phyloP scores from a whole-genome alignment of 495 filamentous ascomycete genomes.

The Jackrogersella multiformis region DNA sequence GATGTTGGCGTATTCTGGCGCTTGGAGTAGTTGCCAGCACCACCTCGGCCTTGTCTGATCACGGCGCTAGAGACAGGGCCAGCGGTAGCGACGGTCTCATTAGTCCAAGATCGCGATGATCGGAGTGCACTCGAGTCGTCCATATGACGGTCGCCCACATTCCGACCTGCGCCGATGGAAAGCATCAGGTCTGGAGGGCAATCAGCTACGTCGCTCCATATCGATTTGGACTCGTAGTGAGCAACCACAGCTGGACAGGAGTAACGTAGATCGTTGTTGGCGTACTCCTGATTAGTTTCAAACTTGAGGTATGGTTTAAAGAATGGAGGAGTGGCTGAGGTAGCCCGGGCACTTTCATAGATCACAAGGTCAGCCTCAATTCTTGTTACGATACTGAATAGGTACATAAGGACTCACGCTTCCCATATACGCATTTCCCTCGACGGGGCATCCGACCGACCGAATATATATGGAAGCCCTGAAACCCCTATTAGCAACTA shows the following conservation, averaged over 20 bases:
- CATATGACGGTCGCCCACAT: constrained; percentile 35
- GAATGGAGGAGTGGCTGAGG: constrained; percentile 58
- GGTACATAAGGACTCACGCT: constrained; percentile 53
- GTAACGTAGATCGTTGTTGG: constrained; percentile 57
- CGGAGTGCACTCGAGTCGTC: constrained; percentile 23
- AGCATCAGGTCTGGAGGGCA: constrained; percentile 58
- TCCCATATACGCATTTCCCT: constrained; percentile 63
- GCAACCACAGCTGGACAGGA: constrained; percentile 60
- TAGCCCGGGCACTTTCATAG: constrained; percentile 51
- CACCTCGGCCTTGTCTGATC: constrained; percentile 42
- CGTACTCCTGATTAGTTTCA: constrained; percentile 49
- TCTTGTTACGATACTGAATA: neutral
- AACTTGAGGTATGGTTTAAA: constrained; percentile 58
- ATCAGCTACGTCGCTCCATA: constrained; percentile 55
- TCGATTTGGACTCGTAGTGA: constrained; percentile 55
- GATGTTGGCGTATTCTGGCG: constrained; percentile 29
- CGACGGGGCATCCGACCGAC: constrained; percentile 52
- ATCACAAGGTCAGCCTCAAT: constrained; percentile 28
- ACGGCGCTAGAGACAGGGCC: constrained; percentile 27
- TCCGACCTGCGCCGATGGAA: constrained; percentile 56
- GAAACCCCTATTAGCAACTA: neutral
- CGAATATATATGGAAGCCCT: constrained; percentile 53
- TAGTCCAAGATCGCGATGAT: constrained; percentile 35
- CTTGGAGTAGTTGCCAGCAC: constrained; percentile 42
- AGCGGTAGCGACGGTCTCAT: constrained; percentile 33